These are phyloP conservation scores for Daldinia sp. DNA, from an alignment of 2,329 filamentous ascomycete species.

Conservation along the genomic window DNA sequence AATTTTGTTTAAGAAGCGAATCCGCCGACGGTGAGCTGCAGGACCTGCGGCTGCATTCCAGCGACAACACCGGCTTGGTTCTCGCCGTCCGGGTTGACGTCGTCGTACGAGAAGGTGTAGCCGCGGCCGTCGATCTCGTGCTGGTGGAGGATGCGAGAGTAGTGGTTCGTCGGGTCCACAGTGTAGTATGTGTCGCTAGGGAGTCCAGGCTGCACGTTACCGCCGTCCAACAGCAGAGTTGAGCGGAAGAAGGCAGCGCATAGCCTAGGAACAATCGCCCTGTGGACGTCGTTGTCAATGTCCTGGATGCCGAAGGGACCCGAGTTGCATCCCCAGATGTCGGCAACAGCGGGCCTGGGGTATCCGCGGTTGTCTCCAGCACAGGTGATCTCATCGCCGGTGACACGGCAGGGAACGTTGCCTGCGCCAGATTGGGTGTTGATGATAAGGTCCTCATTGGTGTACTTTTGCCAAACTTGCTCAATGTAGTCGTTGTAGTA, in stretches of 20 bases:
- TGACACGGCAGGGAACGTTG: conserved; percentile 56
- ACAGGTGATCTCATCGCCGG: conserved; percentile 55
- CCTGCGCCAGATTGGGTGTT: conserved; percentile 58
- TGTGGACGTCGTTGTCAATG: conserved; percentile 56
- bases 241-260: conserved; percentile 65
- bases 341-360: conserved; percentile 57
- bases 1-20: conserved; percentile 50
- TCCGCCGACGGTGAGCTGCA: conserved; percentile 62
- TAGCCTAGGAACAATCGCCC: conserved; percentile 60
- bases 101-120: conserved; percentile 77
- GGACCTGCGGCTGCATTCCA: conserved; percentile 58
- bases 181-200: conserved; percentile 59
- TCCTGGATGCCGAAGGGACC: conserved; percentile 58
- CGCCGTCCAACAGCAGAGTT: conserved; percentile 60
- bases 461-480: conserved; percentile 60
- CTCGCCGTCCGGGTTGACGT: conserved; percentile 69
- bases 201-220: conserved; percentile 60
- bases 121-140: conserved; percentile 70
- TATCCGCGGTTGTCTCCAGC: conserved; percentile 59
- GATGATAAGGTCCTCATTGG: conserved; percentile 55
- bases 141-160: conserved; percentile 70
- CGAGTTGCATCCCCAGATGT: conserved; percentile 65
- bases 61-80: conserved; percentile 67
- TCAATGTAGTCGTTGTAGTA: conserved; percentile 63
- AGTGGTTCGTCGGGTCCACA: conserved; percentile 64